Base-by-base conservation (phyloP, 371 early-diverging fungal genomes). In the Sporodiniella umbellata region DNA sequence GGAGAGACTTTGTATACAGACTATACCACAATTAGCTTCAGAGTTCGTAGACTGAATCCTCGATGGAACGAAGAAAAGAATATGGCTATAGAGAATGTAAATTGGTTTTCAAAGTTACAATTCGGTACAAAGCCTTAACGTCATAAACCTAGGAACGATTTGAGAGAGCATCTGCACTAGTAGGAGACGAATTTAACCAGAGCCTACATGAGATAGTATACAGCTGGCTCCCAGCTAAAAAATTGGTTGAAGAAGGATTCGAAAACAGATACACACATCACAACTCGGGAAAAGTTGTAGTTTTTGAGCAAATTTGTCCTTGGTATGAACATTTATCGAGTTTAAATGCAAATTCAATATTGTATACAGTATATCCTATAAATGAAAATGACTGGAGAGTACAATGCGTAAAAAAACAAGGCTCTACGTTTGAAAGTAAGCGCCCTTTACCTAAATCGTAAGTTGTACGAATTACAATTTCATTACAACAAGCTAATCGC, bases 31-130 rank as follows among this genome's bases (percentile, higher is more conserved):
- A 39, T 51, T 18, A 42, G 30, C 4, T 22, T 25, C 8, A 25
- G 51, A 8, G 42, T 51, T 28, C 12, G 39, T 12, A 37, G 42
- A 42, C 33, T 51, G 21, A 30, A 51, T 26, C 51, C 51, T 18
- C 28, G 17, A 17, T 51, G 51, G 51, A 30, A 51, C 12, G 42
- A 38, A 11, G 8, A 22, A n/a, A 51, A 19, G n/a, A 18, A n/a
- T 8, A 22, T 25, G 14, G 30, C 1, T 2, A 4, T 51, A 8
- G 18, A 28, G 7, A 40, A 18, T 39, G 51, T 42, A 31, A 22
- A n/a, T n/a, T n/a, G n/a, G n/a, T n/a, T n/a, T n/a, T n/a, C n/a
- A n/a, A n/a, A n/a, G n/a, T n/a, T n/a, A n/a, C n/a, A n/a, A n/a
- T n/a, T 0, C 10, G 1, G 10, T 17, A 1, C 14, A 2, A 19